A percentile compares a stretch with the other conserved stretches of the same genome.
These are phyloP conservation scores for Phytophthora foliorum DNA, from an alignment of 352 stramenopile species.

Conservation along the genomic window DNA sequence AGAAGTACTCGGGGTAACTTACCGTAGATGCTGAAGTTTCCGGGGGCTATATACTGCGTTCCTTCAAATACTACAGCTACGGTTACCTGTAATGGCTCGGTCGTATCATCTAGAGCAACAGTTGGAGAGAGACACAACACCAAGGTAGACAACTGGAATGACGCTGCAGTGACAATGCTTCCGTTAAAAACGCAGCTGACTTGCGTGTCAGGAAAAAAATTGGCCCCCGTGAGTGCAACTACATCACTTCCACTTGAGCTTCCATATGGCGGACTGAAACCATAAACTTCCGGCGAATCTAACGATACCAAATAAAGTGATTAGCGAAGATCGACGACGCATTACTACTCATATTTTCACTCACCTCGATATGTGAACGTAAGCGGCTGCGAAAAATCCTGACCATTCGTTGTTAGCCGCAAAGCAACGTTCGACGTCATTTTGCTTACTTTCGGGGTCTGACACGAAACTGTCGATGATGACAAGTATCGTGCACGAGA, in stretches of 20 bases:
- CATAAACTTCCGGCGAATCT: conserved; percentile 52
- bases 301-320: conserved; percentile 4
- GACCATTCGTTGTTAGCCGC: conserved; percentile 60
- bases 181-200: conserved; percentile 57
- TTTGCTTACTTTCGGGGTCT: conserved; percentile 16
- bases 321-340: neutral
- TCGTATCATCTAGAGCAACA: conserved; percentile 4
- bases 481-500: conserved; percentile 36
- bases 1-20: conserved; percentile 1
- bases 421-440: conserved; percentile 35
- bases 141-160: conserved; percentile 33
- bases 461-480: conserved; percentile 37
- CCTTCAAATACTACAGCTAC: conserved; percentile 44
- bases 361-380: conserved; percentile 65
- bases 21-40: conserved; percentile 40
- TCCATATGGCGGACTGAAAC: conserved; percentile 38
- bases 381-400: conserved; percentile 57
- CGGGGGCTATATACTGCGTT: conserved; percentile 26
- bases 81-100: conserved; percentile 14
- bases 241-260: conserved; percentile 26
- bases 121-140: conserved; percentile 45
- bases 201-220: conserved; percentile 44
- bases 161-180: conserved; percentile 35
- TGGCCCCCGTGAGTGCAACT: conserved; percentile 40
- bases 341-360: neutral